Evolutionary conservation across 306 rosid genomes (phyloP).

Genomic region (Corylus avellana): DNA sequence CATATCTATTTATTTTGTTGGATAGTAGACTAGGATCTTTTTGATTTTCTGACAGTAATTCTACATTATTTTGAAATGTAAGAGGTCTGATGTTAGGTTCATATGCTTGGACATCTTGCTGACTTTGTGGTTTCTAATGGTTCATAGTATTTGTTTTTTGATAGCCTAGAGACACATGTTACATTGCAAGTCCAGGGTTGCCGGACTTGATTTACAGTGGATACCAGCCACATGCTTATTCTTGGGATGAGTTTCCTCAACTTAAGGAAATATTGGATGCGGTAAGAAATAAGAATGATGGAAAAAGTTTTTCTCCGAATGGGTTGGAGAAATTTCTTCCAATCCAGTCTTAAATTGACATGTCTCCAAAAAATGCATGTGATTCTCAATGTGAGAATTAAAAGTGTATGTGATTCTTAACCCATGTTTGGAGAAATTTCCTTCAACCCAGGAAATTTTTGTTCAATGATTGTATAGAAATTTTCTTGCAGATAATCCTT

Average conservation of each 20-base stretch:
- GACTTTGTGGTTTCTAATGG: neutral
- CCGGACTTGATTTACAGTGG: slow-evolving; percentile 78
- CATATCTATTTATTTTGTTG: too few species aligned
- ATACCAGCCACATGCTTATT: slow-evolving; percentile 70
- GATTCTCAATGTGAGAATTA: neutral
- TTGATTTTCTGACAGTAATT: too few species aligned
- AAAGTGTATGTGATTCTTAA: neutral
- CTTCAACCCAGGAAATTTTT: too few species aligned
- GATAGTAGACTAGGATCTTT: too few species aligned
- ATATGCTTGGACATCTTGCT: neutral
- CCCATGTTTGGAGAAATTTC: too few species aligned
- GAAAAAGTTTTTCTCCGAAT: too few species aligned
- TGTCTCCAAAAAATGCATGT: neutral
- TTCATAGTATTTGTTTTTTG: slow-evolving; percentile 25
- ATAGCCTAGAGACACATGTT: slow-evolving; percentile 91
- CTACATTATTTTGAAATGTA: neutral
- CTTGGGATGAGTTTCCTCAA: slow-evolving; percentile 85
- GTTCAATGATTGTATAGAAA: neutral
- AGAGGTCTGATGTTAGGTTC: neutral
- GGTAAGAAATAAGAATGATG: slow-evolving; percentile 56
- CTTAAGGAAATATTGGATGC: slow-evolving; percentile 75
- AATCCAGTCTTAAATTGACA: too few species aligned
- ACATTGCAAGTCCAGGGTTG: slow-evolving; percentile 84
- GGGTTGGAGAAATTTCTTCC: too few species aligned
- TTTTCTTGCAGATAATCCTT: neutral